Evolutionary conservation across 352 stramenopile species (phyloP), one percentile per base, ranked within the genome.

Genomic region (Globisporangium okanoganense): DNA sequence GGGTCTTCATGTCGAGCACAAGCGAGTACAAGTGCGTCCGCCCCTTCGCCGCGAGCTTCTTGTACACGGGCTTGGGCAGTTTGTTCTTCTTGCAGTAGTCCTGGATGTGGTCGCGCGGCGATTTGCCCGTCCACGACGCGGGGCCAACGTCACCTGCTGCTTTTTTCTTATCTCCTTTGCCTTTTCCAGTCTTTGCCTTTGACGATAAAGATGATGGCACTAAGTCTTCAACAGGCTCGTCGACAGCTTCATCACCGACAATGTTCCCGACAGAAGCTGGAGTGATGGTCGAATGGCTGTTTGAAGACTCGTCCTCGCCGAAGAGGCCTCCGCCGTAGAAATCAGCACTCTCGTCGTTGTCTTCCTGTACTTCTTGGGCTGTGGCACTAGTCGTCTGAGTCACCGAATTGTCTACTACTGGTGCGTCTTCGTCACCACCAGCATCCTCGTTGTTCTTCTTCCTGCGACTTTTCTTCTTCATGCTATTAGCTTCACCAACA

Each of bases 41-140:
- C 4, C 59, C 44, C 50, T 54, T 66, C 40, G 29, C 57, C 43
- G 68, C 60, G 13, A 56, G 43, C 68, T 67, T 69, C 58, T 87
- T 88, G 72, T 86, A 98, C 52, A 89, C 79, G 1, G 93, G 90
- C 41, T 75, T 77, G 1, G 79, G 75, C 57, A 92, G 62, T 44
- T 95, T 93, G 63, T 88, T 69, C 62, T 97, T 97, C 44, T 81
- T 82, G 69, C 89, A 98, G 35, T 87, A 75, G 50, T 98, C 87
- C 29, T 97, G 73, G 35, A 98, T 70, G 33, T 94, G 80, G 55
- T 96, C 80, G 33, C 94, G 76, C 3, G 95, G 93, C 3, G 88
- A 96, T 48, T 90, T 94, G 41, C 82, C 82, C 0, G 79, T 92
- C 82, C 82, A 92, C 33, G 69, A 65, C 20, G 68, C 61, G 45